phyloP scores from a whole-genome alignment of 371 early-diverging fungal genomes.

The Lichtheimia corymbifera region DNA sequence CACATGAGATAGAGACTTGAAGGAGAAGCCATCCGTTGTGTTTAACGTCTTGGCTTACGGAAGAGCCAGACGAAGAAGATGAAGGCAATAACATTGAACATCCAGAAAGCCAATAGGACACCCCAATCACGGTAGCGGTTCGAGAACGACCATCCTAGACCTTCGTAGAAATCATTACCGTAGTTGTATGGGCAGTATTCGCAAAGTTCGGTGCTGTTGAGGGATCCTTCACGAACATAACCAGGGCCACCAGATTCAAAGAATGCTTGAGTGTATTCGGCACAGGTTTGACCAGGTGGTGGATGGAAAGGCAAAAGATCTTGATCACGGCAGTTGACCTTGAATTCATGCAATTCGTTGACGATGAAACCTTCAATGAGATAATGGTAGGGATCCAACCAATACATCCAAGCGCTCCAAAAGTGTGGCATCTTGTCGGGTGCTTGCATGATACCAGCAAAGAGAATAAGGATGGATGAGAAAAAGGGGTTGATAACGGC shows the following conservation, averaged over 20 bases:
- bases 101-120: constrained; percentile 60
- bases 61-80: constrained; percentile 51
- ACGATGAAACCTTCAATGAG: constrained; percentile 74
- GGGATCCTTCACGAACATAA: constrained; percentile 50
- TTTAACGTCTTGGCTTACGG: constrained; percentile 47
- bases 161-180: constrained; percentile 62
- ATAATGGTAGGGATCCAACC: constrained; percentile 70
- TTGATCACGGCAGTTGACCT: constrained; percentile 48
- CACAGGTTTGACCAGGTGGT: constrained; percentile 67
- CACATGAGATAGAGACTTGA: no score
- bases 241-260: constrained; percentile 51
- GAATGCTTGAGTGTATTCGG: constrained; percentile 61
- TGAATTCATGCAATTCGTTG: constrained; percentile 63
- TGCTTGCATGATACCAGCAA: constrained; percentile 76
- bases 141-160: constrained; percentile 61
- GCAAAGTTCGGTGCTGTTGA: constrained; percentile 55
- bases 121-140: constrained; percentile 70
- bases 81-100: constrained; percentile 59
- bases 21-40: no score
- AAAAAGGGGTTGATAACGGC: constrained; percentile 76
- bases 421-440: constrained; percentile 68
- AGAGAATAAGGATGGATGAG: constrained; percentile 68
- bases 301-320: constrained; percentile 55
- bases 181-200: constrained; percentile 63
- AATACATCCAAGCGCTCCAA: constrained; percentile 82